Percentiles rank a stretch among this genome's conserved stretches.
Conservation (phyloP, 805 yeast species). For the Sugiyamaella boreocaroliniensis region DNA sequence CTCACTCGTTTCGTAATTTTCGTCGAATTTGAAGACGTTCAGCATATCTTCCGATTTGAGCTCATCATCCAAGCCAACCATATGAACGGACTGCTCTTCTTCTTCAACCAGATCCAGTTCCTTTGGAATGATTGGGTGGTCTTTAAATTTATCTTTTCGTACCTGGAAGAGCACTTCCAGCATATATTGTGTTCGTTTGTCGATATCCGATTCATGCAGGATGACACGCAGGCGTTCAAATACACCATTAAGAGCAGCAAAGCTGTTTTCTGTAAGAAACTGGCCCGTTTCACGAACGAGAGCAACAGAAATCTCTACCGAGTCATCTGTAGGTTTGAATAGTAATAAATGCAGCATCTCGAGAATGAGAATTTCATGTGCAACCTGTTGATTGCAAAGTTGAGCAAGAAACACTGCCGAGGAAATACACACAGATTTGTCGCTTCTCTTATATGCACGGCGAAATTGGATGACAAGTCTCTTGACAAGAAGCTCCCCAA, state of each 20-base stretch:
- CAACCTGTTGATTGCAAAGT: conserved; percentile 55
- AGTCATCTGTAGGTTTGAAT: conserved; percentile 44
- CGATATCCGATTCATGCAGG: conserved; percentile 48
- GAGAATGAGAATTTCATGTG: conserved; percentile 47
- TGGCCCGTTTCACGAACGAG: conserved; percentile 50
- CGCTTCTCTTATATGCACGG: conserved; percentile 42
- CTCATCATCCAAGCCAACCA: conserved; percentile 47
- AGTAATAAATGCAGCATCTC: conserved; percentile 47
- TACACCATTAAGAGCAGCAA: conserved; percentile 41
- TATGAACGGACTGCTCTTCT: conserved; percentile 53
- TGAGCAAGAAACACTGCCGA: conserved; percentile 50
- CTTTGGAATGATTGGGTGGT: conserved; percentile 36
- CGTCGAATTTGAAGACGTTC: conserved; percentile 47
- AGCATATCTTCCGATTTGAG: conserved; percentile 42
- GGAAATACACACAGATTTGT: conserved; percentile 39
- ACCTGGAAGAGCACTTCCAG: conserved; percentile 48
- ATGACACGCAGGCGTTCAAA: conserved; percentile 55
- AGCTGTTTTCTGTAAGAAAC: conserved; percentile 38
- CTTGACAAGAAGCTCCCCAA: conserved; percentile 52
- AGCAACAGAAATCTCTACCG: conserved; percentile 48
- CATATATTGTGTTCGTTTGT: conserved; percentile 38
- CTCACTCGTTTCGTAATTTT: conserved; percentile 46
- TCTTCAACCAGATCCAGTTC: conserved; percentile 57
- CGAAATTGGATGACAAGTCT: conserved; percentile 56
- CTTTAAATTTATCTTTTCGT: conserved; percentile 41